Evolutionary conservation across 352 stramenopile species (phyloP).

Genomic region (Globisporangium alternatum): DNA sequence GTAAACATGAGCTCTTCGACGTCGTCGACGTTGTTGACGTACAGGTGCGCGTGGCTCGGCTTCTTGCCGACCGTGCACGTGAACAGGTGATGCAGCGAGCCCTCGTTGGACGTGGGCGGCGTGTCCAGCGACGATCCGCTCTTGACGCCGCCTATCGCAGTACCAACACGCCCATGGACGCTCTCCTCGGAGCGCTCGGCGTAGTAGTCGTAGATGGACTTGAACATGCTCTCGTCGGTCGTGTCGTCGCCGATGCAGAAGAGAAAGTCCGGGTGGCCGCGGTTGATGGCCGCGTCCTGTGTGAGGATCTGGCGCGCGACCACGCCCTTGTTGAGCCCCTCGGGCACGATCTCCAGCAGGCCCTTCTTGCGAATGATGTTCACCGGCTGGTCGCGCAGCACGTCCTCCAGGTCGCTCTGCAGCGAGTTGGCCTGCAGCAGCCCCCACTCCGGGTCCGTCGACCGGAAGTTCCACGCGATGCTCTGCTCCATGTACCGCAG

Average conservation of each 20-base stretch:
- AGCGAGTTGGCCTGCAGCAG: slow-evolving; percentile 94
- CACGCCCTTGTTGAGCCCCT: slow-evolving; percentile 95
- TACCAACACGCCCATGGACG: slow-evolving; percentile 40
- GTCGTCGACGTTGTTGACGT: slow-evolving; percentile 88
- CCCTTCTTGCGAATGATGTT: slow-evolving; percentile 88
- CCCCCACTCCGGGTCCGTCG: slow-evolving; percentile 96
- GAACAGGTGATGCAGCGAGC: slow-evolving; percentile 81
- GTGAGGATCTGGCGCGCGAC: slow-evolving; percentile 95
- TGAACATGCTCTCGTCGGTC: slow-evolving; percentile 98
- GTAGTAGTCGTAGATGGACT: slow-evolving; percentile 90
- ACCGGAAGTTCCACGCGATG: slow-evolving; percentile 97
- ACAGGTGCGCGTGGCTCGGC: slow-evolving; percentile 86
- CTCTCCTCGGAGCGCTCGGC: slow-evolving; percentile 82
- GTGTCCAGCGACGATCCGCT: slow-evolving; percentile 18
- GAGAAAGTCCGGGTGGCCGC: slow-evolving; percentile 92
- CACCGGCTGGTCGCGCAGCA: slow-evolving; percentile 68
- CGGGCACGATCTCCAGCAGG: slow-evolving; percentile 94
- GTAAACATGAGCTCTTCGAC: slow-evolving; percentile 80
- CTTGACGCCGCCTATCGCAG: background rate
- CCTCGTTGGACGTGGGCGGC: slow-evolving; percentile 33
- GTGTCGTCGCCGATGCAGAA: slow-evolving; percentile 97
- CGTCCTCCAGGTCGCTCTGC: slow-evolving; percentile 79
- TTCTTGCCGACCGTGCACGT: slow-evolving; percentile 93
- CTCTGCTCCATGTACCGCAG: slow-evolving; percentile 91
- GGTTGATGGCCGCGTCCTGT: slow-evolving; percentile 72